phyloP scores from a whole-genome alignment of 176 grass and related monocot species.

The Musa schizocarpa region DNA sequence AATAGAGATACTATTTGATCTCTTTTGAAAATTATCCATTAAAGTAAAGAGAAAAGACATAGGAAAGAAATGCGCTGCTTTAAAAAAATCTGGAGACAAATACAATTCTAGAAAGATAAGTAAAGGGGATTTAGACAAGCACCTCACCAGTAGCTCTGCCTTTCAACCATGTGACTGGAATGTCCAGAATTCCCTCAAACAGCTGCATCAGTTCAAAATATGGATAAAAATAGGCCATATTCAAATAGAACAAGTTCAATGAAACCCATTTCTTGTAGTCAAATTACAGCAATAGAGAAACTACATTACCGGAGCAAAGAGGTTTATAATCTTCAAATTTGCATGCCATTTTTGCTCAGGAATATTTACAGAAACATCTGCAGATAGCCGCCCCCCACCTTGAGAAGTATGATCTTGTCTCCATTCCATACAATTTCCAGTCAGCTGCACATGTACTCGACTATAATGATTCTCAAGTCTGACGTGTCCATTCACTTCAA shows the following conservation, averaged over 20 bases:
- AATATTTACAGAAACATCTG: constrained; percentile 94
- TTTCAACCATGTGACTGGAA: constrained; percentile 70
- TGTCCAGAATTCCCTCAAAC: constrained; percentile 82
- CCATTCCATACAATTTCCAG: constrained; percentile 92
- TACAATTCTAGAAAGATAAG: background rate
- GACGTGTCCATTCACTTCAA: constrained; percentile 51
- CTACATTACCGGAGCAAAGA: constrained; percentile 77
- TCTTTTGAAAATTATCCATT: too few relatives aligned
- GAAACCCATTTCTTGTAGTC: constrained; percentile 1
- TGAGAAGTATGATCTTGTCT: constrained; percentile 74
- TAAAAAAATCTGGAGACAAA: background rate
- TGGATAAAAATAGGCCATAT: background rate
- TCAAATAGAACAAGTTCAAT: background rate
- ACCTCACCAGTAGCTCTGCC: constrained; percentile 99
- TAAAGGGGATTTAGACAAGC: constrained; percentile 37
- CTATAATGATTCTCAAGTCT: constrained; percentile 76
- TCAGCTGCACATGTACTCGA: constrained; percentile 61
- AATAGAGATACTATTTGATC: background rate
- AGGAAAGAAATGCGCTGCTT: background rate
- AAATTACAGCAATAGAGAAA: constrained; percentile 18
- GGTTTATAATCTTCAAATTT: constrained; percentile 68
- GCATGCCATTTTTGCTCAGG: constrained; percentile 92
- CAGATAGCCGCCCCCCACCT: constrained; percentile 79
- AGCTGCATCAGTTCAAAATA: constrained; percentile 39
- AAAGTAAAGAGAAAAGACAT: background rate